Conservation (phyloP, 2,329 filamentous ascomycete genomes). For the Ceratocystis huliohia region DNA sequence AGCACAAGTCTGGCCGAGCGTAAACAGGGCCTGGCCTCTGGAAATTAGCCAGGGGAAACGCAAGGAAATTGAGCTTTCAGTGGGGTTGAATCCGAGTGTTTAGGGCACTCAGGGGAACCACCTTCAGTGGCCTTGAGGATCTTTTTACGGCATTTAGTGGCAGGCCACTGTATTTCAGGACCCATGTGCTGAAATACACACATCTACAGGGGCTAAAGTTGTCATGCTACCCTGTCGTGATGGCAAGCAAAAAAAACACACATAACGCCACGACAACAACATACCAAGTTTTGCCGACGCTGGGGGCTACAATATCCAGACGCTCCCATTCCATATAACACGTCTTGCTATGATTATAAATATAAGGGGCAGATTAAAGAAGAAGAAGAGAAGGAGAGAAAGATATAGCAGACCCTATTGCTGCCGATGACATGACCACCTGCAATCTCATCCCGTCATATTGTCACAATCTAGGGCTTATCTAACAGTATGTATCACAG, state of each 20-base stretch:
- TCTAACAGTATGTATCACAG: not conserved
- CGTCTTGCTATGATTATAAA: not conserved
- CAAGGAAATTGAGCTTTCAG: conserved; percentile 2
- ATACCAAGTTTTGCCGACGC: not conserved
- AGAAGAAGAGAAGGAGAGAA: no score
- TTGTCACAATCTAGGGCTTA: not conserved
- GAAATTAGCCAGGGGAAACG: conserved; percentile 3
- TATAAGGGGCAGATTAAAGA: not conserved
- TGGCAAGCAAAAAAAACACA: conserved; percentile 4
- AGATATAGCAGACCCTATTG: no score
- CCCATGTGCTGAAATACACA: not conserved
- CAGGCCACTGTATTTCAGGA: not conserved
- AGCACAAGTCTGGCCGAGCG: not conserved
- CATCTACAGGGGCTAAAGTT: conserved; percentile 5
- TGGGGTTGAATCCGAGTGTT: not conserved
- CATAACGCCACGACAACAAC: not conserved
- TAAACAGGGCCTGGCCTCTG: not conserved
- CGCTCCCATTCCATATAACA: not conserved
- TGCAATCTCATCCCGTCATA: not conserved
- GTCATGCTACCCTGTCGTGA: conserved; percentile 3
- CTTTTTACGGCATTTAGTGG: no score
- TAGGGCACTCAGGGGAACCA: not conserved
- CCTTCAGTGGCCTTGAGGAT: no score
- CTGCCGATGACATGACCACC: not conserved
- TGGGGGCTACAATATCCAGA: not conserved